Base-by-base conservation (phyloP, 2,329 filamentous ascomycete species). In the Bipolaris zeicola region DNA sequence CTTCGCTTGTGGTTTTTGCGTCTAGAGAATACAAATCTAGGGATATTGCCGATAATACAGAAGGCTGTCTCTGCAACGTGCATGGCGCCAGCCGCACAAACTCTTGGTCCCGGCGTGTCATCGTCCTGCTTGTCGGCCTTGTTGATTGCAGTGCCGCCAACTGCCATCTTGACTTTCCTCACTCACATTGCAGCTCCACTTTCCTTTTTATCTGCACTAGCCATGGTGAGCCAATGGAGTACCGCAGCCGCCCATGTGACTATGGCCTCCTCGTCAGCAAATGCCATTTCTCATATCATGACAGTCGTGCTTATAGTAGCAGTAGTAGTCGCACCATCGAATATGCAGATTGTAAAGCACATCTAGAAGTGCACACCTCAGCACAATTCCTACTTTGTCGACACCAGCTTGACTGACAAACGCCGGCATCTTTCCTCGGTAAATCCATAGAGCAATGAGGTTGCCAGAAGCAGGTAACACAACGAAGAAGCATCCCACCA, bases 391-490 rank as follows among this genome's bases (percentile, higher is more conserved):
- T 10, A 16, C 18, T 34, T 18, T 7, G 11, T 24, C 6, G 7
- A 7, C 31, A 8, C 11, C 28, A 22, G 31, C 13, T 43, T n/a
- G 10, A 52, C 56, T 49, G 3, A 62, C 55, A 76, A 77, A 80
- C 0, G 72, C 75, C 16, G 74, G 62, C 54, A 80, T 77, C 8
- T 68, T 61, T 1, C 75, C 76, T 5, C 64, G 42, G 14, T 73
- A 60, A 18, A 57, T 52, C 20, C 64, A 73, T 13, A 79, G 51
- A 10, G 75, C 53, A 0, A 60, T 63, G 1, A 79, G 47, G 48
- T 80, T 80, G 13, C 65, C 69, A 2, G 76, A 64, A 2, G 77
- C 79, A 5, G 77, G 75, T 0, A 78, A 18, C 47, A 79, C 62
- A 13, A 79, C 74, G 8, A 77, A 50, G 1, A 76, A n/a, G 0